Percentiles rank a stretch among this genome's conserved stretches.
phyloP scores from a whole-genome alignment of 2,329 filamentous ascomycete genomes.

The Berkeleyomyces rouxiae region DNA sequence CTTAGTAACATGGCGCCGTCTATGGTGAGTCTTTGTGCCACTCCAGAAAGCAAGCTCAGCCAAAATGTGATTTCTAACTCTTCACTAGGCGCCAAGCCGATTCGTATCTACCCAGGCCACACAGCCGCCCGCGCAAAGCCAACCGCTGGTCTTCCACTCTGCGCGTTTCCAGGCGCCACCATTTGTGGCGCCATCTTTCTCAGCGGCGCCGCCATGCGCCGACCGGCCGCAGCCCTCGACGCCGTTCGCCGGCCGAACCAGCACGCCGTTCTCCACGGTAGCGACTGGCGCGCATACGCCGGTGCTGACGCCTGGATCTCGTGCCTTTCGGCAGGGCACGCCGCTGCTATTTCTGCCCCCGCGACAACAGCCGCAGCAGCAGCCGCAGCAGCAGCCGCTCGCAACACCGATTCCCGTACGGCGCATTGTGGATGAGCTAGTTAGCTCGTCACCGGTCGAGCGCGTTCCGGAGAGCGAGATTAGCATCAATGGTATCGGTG shows the following conservation, averaged over 20 bases:
- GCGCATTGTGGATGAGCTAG: not conserved
- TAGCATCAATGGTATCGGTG: constrained; percentile 18
- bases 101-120: not conserved
- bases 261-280: not conserved
- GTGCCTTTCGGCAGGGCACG: not conserved
- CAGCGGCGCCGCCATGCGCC: too few relatives aligned
- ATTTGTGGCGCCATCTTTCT: not conserved
- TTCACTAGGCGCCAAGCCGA: not conserved
- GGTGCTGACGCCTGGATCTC: too few relatives aligned
- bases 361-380: not conserved
- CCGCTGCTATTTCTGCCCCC: not conserved
- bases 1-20: not conserved
- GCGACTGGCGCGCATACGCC: too few relatives aligned
- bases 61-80: not conserved
- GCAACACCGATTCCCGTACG: not conserved
- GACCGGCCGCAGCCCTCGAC: not conserved
- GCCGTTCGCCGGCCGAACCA: not conserved
- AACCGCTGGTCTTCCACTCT: not conserved
- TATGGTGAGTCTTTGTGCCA: not conserved
- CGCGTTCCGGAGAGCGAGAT: constrained; percentile 14
- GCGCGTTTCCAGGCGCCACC: not conserved
- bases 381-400: not conserved
- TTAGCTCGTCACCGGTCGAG: constrained; percentile 2
- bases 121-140: not conserved
- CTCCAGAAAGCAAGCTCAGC: too few relatives aligned